Evolutionary conservation across 805 yeast species (phyloP), one percentile per base, ranked within the genome.

Genomic region (Metahyphopichia silvanorum): DNA sequence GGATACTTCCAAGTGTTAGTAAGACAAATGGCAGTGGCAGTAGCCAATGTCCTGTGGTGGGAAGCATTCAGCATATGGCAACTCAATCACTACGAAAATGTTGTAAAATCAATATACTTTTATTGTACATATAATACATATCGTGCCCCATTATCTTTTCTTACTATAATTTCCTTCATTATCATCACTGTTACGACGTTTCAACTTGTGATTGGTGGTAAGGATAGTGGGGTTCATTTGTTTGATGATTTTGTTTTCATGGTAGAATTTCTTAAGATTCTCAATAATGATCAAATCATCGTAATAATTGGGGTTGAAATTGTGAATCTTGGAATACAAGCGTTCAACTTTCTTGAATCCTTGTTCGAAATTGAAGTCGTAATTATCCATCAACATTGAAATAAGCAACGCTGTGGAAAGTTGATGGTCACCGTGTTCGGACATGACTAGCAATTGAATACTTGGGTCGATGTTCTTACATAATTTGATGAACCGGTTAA

Each of bases 371-470:
- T 66, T 58, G 36, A 53, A 61, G 35, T 52, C 51, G 40, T 66
- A 66, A 32, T 42, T 46, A 43, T 66, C 72, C 71, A 66, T 66
- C 39, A 64, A 49, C 34, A 58, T 61, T 27, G 66, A 57, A 15
- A 61, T 51, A 5, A 57, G 40, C 31, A 66, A 44, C 9, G 62
- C 58, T 3, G 62, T 61, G 17, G 67, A 52, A 15, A 55, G 35
- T 27, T 38, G 40, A 31, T 39, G 43, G 25, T 41, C 39, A 2
- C 63, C 63, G 21, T 50, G 47, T 21, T 54, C 60, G n/a, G 64
- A 46, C n/a, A 64, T 46, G 25, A 66, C 39, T 31, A 64, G 44
- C 5, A 63, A 51, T 33, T 55, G 59, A 17, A 59, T 54, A 4
- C 50, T 34, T 11, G 43, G 36, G 34, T 66, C 63, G 32, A 65